Percentiles rank a stretch among this genome's conserved stretches.
Evolutionary conservation across 495 filamentous ascomycete genomes (phyloP).

Genomic region (Cryomyces minteri): DNA sequence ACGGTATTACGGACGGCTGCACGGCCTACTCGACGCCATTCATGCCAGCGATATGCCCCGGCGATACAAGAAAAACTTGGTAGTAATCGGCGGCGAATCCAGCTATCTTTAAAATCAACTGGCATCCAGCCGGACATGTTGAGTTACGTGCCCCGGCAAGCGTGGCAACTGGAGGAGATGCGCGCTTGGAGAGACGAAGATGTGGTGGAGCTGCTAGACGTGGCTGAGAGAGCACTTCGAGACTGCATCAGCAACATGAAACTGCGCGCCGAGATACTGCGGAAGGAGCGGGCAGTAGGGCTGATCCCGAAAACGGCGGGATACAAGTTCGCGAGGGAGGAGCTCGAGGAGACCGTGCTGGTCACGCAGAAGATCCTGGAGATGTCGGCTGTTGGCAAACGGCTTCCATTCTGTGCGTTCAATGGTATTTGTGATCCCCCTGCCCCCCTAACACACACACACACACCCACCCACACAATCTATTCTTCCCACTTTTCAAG

Average conservation of each 20-base stretch:
- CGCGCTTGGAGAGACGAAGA: constrained; percentile 59
- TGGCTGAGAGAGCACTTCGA: constrained; percentile 63
- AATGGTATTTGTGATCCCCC: constrained; percentile 38
- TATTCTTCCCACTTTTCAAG: too few relatives aligned
- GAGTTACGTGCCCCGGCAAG: constrained; percentile 40
- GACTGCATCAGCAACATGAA: constrained; percentile 62
- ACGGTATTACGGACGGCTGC: constrained; percentile 66
- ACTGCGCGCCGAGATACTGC: constrained; percentile 56
- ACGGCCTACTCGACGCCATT: constrained; percentile 73
- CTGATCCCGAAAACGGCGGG: constrained; percentile 42
- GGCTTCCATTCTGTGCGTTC: constrained; percentile 92
- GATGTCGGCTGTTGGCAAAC: constrained; percentile 45
- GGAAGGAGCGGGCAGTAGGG: constrained; percentile 88
- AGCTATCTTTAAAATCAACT: constrained; percentile 70
- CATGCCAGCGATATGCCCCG: constrained; percentile 40
- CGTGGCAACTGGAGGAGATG: constrained; percentile 86
- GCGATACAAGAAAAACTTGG: constrained; percentile 50
- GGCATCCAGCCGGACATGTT: constrained; percentile 30
- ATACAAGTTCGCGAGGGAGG: constrained; percentile 62
- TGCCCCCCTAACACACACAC: neutral
- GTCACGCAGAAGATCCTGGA: constrained; percentile 85
- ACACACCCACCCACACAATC: neutral
- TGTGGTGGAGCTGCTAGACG: constrained; percentile 61
- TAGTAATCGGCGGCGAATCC: constrained; percentile 74
- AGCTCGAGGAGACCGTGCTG: constrained; percentile 87